Evolutionary conservation across 768 basidiomycete genomes (phyloP).

Genomic region (Russula abietina): DNA sequence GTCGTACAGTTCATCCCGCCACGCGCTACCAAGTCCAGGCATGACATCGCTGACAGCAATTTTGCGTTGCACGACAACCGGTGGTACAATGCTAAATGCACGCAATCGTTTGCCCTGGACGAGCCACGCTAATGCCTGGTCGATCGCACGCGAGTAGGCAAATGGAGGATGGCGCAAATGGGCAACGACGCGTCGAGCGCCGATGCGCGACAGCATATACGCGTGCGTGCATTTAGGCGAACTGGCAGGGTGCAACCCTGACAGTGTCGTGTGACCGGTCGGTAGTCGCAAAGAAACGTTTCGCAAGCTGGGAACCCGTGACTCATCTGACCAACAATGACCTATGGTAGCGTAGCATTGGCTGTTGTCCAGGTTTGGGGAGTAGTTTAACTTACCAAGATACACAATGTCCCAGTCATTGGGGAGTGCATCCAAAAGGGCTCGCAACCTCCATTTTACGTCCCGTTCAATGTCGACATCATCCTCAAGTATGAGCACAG

Average conservation of each 20-base stretch:
- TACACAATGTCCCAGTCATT: conserved; percentile 67
- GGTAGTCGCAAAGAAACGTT: conserved; percentile 15
- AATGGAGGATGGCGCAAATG: conserved; percentile 59
- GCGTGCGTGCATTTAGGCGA: conserved; percentile 69
- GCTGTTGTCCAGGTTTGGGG: not conserved
- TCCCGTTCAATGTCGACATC: conserved; percentile 75
- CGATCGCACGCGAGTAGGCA: conserved; percentile 72
- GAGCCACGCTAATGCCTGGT: conserved; percentile 68
- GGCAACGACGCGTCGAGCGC: conserved; percentile 55
- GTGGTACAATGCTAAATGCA: conserved; percentile 61
- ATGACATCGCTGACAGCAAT: conserved; percentile 48
- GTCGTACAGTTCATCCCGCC: conserved; percentile 46
- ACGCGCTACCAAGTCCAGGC: conserved; percentile 45
- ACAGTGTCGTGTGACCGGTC: conserved; percentile 13
- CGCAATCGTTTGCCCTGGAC: conserved; percentile 48
- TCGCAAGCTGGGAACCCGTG: conserved; percentile 38
- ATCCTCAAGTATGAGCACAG: conserved; percentile 63
- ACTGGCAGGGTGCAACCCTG: conserved; percentile 50
- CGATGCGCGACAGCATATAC: conserved; percentile 53
- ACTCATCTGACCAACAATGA: conserved; percentile 76
- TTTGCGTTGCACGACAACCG: conserved; percentile 63
- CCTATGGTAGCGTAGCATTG: conserved; percentile 37
- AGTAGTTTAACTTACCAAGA: conserved; percentile 42
- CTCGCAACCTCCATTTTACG: conserved; percentile 38
- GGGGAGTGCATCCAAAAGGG: conserved; percentile 50